phyloP scores from a whole-genome alignment of 2,329 filamentous ascomycete species.

The Claviceps sorghi region DNA sequence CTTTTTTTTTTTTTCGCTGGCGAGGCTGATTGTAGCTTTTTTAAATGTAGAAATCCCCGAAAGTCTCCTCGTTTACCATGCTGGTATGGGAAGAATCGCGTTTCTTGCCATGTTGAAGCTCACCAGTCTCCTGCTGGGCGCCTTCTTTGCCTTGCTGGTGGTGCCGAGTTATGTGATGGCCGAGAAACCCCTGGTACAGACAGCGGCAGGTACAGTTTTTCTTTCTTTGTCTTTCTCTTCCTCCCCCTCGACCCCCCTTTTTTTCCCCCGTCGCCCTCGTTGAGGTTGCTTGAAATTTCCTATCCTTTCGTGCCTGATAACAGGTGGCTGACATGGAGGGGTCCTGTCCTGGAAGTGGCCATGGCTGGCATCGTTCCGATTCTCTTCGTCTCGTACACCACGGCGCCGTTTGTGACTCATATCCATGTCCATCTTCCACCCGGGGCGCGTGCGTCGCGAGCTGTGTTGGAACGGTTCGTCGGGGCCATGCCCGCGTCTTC shows the following conservation, averaged over 20 bases:
- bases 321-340: neutral
- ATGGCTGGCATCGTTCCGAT: constrained; percentile 50
- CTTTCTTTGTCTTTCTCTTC: neutral
- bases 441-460: constrained; percentile 46
- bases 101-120: constrained; percentile 59
- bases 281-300: too few relatives aligned
- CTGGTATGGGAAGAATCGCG: constrained; percentile 50
- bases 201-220: constrained; percentile 21
- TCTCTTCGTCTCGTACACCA: constrained; percentile 46
- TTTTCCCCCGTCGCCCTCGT: too few relatives aligned
- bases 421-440: constrained; percentile 55
- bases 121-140: constrained; percentile 53
- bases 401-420: constrained; percentile 57
- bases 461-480: constrained; percentile 39
- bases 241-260: neutral
- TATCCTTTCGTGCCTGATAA: neutral
- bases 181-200: constrained; percentile 22
- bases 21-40: neutral
- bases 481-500: constrained; percentile 28
- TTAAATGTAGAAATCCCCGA: constrained; percentile 33
- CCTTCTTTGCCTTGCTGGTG: constrained; percentile 49
- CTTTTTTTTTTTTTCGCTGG: neutral
- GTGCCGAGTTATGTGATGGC: constrained; percentile 42
- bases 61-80: constrained; percentile 58
- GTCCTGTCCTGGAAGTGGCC: constrained; percentile 27